phyloP scores from a whole-genome alignment of 176 grass and related monocot species.

The Carex kokanica region DNA sequence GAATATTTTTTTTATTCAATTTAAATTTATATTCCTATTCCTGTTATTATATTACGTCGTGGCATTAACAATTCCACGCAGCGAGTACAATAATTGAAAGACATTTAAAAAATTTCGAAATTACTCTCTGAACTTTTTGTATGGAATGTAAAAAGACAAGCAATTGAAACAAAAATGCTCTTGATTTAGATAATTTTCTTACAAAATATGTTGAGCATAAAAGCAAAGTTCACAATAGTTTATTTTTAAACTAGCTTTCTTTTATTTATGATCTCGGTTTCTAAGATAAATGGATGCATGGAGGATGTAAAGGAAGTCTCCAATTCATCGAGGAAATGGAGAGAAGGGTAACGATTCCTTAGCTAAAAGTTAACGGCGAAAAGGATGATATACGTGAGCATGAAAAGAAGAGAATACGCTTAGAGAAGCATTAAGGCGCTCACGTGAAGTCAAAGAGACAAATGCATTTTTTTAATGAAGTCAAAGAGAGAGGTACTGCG shows the following conservation, averaged over 20 bases:
- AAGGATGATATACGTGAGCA: background rate
- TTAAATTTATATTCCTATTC: background rate
- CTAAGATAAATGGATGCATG: background rate
- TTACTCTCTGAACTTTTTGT: background rate
- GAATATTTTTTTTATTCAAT: background rate
- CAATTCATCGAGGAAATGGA: background rate
- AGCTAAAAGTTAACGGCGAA: background rate
- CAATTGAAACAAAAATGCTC: background rate
- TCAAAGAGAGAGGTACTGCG: background rate
- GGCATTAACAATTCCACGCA: too few relatives aligned
- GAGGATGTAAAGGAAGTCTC: background rate
- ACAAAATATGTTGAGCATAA: background rate
- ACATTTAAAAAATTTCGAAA: background rate
- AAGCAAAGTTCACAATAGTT: background rate
- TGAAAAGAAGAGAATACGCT: constrained; percentile 1
- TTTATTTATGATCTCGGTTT: background rate
- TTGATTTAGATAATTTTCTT: background rate
- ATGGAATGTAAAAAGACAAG: background rate
- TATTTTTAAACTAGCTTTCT: background rate
- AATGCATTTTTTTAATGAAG: too few relatives aligned
- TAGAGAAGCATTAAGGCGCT: constrained; percentile 2
- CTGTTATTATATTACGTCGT: background rate
- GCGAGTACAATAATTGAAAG: background rate
- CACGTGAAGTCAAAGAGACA: too few relatives aligned
- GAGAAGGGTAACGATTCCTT: background rate